Percentiles rank a stretch among this genome's conserved stretches.
These are phyloP conservation scores for Wallacemonas sp. DNA, from an alignment of 208 protist species.

Conservation along the genomic window DNA sequence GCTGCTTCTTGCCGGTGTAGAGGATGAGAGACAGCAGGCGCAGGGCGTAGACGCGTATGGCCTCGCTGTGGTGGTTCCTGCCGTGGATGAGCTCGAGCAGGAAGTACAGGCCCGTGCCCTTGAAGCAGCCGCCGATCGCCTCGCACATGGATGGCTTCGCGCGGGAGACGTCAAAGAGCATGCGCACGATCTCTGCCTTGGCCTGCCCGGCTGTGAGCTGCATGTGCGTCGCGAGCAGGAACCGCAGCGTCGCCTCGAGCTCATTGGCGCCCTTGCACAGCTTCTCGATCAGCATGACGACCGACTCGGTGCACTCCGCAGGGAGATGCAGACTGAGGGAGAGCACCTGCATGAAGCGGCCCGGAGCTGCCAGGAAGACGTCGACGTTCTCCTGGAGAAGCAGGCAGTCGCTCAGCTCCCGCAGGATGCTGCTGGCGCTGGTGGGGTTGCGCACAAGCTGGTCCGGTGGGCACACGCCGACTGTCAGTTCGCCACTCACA, in stretches of 20 bases:
- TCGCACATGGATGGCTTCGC: conserved; percentile 72
- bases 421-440: conserved; percentile 62
- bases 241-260: conserved; percentile 62
- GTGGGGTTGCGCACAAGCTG: conserved; percentile 20
- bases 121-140: conserved; percentile 56
- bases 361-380: conserved; percentile 55
- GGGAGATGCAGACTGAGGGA: conserved; percentile 53
- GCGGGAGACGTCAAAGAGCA: conserved; percentile 88
- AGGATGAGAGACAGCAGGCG: conserved; percentile 82
- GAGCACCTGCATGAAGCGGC: conserved; percentile 64
- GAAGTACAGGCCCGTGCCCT: conserved; percentile 55
- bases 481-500: conserved; percentile 5
- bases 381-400: conserved; percentile 60
- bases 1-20: conserved; percentile 55
- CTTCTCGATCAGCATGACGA: conserved; percentile 85
- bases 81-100: conserved; percentile 74
- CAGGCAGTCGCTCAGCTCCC: conserved; percentile 83
- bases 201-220: conserved; percentile 40
- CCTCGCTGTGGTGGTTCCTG: conserved; percentile 74
- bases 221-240: conserved; percentile 40
- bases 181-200: conserved; percentile 80
- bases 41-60: conserved; percentile 75
- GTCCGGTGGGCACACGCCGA: conserved; percentile 4
- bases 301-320: conserved; percentile 65
- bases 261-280: conserved; percentile 70